These are phyloP conservation scores for Cucurbita maxima DNA, from an alignment of 306 rosid genomes.

Conservation along the genomic window DNA sequence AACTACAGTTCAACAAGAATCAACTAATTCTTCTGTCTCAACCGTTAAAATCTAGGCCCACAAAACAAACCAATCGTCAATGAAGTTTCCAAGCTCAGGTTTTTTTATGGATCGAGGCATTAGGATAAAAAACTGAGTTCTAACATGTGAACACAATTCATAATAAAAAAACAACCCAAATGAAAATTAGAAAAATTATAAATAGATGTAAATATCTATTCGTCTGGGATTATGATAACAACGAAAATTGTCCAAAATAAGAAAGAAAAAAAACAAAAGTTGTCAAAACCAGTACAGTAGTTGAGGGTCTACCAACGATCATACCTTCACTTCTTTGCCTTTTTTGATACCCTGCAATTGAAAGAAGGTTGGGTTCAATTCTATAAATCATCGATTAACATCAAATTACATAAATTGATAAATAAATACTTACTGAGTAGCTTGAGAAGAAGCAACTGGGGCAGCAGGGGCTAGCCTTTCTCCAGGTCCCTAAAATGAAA, in stretches of 20 bases:
- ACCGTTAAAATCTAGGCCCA: background rate
- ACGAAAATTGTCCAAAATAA: background rate
- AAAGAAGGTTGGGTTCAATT: background rate
- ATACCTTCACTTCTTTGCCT: constrained; percentile 49
- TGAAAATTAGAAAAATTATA: constrained; percentile 5
- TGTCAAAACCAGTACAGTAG: constrained; percentile 2
- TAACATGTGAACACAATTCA: background rate
- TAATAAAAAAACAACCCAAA: background rate
- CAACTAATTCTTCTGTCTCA: background rate
- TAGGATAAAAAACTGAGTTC: background rate
- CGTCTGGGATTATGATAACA: constrained; percentile 5
- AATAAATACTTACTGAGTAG: constrained; percentile 41
- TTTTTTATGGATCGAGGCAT: background rate
- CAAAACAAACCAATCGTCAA: background rate
- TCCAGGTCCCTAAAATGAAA: constrained; percentile 54
- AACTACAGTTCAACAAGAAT: background rate
- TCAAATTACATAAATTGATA: background rate
- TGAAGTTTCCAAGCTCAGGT: too few species aligned
- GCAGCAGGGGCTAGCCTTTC: constrained; percentile 32
- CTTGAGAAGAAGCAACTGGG: constrained; percentile 27
- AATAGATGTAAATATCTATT: constrained; percentile 1
- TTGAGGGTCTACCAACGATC: background rate
- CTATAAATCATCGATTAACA: background rate
- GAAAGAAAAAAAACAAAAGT: background rate
- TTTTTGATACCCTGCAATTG: constrained; percentile 56